A percentile compares a stretch with the other conserved stretches of the same genome.
phyloP scores from a whole-genome alignment of 805 yeast species.

The Kodamaea laetipori region DNA sequence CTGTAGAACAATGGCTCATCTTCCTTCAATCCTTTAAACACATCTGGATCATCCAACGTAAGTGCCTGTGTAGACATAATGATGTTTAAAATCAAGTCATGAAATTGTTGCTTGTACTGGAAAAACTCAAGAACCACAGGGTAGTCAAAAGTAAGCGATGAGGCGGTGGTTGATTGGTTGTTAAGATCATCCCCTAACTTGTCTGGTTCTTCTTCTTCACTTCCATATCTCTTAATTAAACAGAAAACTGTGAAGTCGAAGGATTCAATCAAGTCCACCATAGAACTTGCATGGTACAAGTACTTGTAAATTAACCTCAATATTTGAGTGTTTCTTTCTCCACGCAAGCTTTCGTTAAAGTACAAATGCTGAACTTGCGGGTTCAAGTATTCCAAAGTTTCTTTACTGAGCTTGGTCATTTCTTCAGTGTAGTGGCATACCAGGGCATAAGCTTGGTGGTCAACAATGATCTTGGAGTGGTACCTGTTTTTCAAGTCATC shows the following conservation, averaged over 20 bases:
- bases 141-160: conserved; percentile 44
- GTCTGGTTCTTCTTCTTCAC: conserved; percentile 19
- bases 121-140: conserved; percentile 69
- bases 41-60: conserved; percentile 74
- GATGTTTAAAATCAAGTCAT: conserved; percentile 57
- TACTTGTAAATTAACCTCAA: conserved; percentile 55
- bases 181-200: conserved; percentile 12
- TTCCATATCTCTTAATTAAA: conserved; percentile 36
- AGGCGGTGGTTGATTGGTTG: conserved; percentile 8
- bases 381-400: conserved; percentile 44
- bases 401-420: conserved; percentile 40
- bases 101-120: conserved; percentile 71
- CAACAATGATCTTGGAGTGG: conserved; percentile 51
- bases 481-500: conserved; percentile 43
- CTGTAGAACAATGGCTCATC: conserved; percentile 50
- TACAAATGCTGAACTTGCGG: conserved; percentile 37
- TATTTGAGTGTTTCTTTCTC: conserved; percentile 53
- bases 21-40: conserved; percentile 62
- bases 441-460: conserved; percentile 46
- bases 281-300: conserved; percentile 49
- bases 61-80: conserved; percentile 69
- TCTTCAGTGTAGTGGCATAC: conserved; percentile 40
- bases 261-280: conserved; percentile 57
- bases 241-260: conserved; percentile 61
- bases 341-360: conserved; percentile 35